phyloP scores from a whole-genome alignment of 176 grass and related monocot species.

The Pontederia crassipes region DNA sequence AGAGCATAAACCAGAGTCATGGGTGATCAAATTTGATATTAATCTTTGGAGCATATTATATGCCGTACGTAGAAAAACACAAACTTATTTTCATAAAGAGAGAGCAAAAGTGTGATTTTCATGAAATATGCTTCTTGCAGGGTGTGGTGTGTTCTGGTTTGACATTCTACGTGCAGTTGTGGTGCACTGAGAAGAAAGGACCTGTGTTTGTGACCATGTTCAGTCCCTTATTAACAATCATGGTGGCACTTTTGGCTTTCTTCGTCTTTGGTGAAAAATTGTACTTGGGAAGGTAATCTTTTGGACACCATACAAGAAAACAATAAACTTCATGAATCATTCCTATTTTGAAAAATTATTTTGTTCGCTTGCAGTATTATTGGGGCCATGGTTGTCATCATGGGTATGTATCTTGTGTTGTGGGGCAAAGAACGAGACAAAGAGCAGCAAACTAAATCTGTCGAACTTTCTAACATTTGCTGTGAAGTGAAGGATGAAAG shows the following conservation, averaged over 20 bases:
- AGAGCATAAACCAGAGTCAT: slow-evolving; percentile 37
- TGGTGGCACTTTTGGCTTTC: slow-evolving; percentile 63
- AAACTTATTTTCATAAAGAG: background rate
- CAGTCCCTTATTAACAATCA: slow-evolving; percentile 64
- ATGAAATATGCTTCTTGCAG: slow-evolving; percentile 19
- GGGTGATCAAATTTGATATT: slow-evolving; percentile 65
- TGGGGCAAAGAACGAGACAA: slow-evolving; percentile 84
- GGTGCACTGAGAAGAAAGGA: slow-evolving; percentile 81
- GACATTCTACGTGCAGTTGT: slow-evolving; percentile 68
- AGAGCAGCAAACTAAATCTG: slow-evolving; percentile 11
- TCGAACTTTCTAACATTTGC: slow-evolving; percentile 13
- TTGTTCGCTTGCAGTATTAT: slow-evolving; percentile 40
- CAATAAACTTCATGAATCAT: background rate
- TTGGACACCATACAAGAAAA: background rate
- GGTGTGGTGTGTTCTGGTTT: slow-evolving; percentile 69
- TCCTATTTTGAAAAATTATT: background rate
- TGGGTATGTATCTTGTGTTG: slow-evolving; percentile 61
- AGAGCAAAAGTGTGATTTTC: background rate
- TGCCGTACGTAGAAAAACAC: slow-evolving; percentile 10
- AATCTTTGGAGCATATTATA: slow-evolving; percentile 84
- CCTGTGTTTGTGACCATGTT: slow-evolving; percentile 98
- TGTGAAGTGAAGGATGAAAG: slow-evolving; percentile 15
- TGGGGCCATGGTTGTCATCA: slow-evolving; percentile 57
- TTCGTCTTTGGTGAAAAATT: slow-evolving; percentile 72
- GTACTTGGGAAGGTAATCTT: slow-evolving; percentile 48